A percentile compares a stretch with the other conserved stretches of the same genome.
Conservation (phyloP, 345 rosid genomes). For the Trapa bicornis region DNA sequence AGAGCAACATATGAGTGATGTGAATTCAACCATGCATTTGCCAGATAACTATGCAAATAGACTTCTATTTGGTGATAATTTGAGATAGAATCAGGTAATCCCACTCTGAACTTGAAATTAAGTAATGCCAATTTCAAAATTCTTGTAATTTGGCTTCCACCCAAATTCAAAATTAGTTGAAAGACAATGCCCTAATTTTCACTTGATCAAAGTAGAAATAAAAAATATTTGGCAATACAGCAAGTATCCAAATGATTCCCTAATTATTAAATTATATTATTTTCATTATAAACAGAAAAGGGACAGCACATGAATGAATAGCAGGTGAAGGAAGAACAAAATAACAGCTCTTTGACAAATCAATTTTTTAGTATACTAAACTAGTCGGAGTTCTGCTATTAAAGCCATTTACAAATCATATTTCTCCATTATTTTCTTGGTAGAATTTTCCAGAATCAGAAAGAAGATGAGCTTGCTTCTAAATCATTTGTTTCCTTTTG, state of each 20-base stretch:
- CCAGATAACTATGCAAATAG: neutral
- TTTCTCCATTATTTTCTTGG: neutral
- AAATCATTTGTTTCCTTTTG: neutral
- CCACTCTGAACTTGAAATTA: neutral
- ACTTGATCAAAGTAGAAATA: neutral
- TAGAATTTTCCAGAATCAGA: neutral
- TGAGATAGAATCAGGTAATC: neutral
- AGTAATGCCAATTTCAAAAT: neutral
- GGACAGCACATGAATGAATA: neutral
- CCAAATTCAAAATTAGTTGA: neutral
- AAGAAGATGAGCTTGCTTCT: neutral
- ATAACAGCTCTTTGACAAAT: neutral
- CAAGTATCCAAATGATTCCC: neutral
- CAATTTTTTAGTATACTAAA: neutral
- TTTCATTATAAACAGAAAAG: neutral
- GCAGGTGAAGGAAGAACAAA: neutral
- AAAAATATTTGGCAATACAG: neutral
- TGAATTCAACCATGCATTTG: neutral
- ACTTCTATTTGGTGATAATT: neutral
- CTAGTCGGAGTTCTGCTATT: neutral
- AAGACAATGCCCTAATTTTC: neutral
- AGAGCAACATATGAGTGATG: neutral
- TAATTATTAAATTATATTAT: neutral
- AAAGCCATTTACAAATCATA: neutral
- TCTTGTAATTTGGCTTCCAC: neutral